Base-by-base conservation (phyloP, 2,329 filamentous ascomycete species). In the Ophiostoma sp. region DNA sequence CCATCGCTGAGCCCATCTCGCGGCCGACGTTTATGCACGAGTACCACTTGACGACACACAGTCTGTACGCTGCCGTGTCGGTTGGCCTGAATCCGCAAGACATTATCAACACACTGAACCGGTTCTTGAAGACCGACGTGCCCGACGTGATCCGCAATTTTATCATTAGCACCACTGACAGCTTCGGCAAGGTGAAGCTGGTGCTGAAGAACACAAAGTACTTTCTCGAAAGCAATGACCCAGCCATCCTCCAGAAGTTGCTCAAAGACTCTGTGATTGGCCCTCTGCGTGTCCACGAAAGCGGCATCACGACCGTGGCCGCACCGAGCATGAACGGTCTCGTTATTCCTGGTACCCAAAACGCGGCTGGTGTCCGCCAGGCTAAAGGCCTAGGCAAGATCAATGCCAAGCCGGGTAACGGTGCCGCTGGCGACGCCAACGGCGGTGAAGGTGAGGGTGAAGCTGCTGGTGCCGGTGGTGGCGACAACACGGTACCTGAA, bases 131-230 rank as follows among this genome's bases (percentile, higher is more conserved):
- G 84, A 97, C 93, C 2, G 91, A 92, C 8, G 85, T 98, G 15
- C 94, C 95, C 0, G 88, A 92, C n/a, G 89, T 90, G 66, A 93
- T 98, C 75, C 88, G 91, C 75, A 85, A 89, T 9, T 98, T 95
- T 81, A 95, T 95, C 76, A 84, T 83, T 33, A 90, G 90, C 75
- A 96, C 94, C 75, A 97, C 94, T 6, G 91, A 93, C 76, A 96
- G 93, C 70, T 98, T 96, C 80, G 96, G 96, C 76, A 98, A 98
- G 82, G 94, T 98, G 72, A 96, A 97, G 81, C 89, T 98, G 71
- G 96, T 98, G 61, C 83, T 98, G 76, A 97, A 97, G 81, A 93
- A 98, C 78, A 98, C 95, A 75, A 93, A 93, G 77, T 98, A 97
- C 82, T 98, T 92, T 78, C 91, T 98, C 75, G 96, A 99, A 82